Base-by-base conservation (phyloP, 2,329 filamentous ascomycete genomes). In the Nemania diffusa region DNA sequence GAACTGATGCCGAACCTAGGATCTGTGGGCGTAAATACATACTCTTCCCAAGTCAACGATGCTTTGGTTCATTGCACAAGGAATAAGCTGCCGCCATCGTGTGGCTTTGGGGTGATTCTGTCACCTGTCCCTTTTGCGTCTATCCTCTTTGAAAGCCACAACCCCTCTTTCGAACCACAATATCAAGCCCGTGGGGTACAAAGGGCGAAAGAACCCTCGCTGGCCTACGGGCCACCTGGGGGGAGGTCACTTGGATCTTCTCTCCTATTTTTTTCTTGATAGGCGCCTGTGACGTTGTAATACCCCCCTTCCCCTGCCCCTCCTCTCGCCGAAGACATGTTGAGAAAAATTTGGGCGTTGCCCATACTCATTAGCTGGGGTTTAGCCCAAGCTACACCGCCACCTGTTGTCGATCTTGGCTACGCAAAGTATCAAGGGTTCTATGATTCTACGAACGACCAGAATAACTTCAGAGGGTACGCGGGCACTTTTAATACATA, bases 381-480 rank as follows among this genome's bases (percentile, higher is more conserved):
- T 62, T 34, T 65, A 55, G 51, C 46, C 55, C 57, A 53, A 37
- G 24, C 59, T 42, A 64, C 69, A 15, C 67, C 68, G 17, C 53
- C 72, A 20, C 74, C 72, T 4, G 44, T 72, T 22, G 81, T 84
- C 24, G 79, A 85, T 68, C 72, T 85, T 0, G 83, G 79, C 8
- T 86, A 86, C 64, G 78, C 78, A 8, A 74, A 76, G 22, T 86
- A 86, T 67, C 73, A 81, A 66, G 84, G 84, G 9, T 76, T 74
- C 37, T 76, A 79, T 46, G 78, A 84, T 67, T 22, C 73, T 4
- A 76, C 77, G 0, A 79, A 74, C 9, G 76, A 78, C 1, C 57
- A 84, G 9, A 84, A 85, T 64, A 74, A 79, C 29, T 85, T 79
- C 76, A 82, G 80, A 73, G 82, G 84, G 83, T 82, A 77, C 7